Percentiles rank a stretch among this genome's conserved stretches.
Evolutionary conservation across 306 rosid genomes (phyloP).

Genomic region (Cicer bijugum): DNA sequence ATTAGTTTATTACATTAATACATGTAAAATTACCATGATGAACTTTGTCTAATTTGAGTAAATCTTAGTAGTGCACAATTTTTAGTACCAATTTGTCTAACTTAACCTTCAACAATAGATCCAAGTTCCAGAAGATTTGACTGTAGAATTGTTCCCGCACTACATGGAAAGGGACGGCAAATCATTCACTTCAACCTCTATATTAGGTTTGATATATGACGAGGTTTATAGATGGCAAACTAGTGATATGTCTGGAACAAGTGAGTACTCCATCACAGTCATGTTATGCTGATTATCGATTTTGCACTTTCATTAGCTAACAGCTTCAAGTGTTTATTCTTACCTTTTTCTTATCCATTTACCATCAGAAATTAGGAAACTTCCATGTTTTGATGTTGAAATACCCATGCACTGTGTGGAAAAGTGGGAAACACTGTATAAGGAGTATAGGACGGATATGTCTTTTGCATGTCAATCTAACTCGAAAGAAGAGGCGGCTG

Average conservation of each 20-base stretch:
- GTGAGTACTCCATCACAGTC: conserved; percentile 40
- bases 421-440: conserved; percentile 51
- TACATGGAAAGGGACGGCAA: conserved; percentile 56
- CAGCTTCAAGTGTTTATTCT: conserved; percentile 18
- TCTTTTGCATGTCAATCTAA: background rate
- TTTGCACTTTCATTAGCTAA: background rate
- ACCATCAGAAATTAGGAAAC: conserved; percentile 57
- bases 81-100: background rate
- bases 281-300: background rate
- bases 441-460: conserved; percentile 58
- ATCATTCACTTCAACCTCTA: conserved; percentile 60
- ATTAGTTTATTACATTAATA: background rate
- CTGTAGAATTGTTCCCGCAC: conserved; percentile 59
- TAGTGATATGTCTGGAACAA: conserved; percentile 43
- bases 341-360: conserved; percentile 31
- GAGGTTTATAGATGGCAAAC: conserved; percentile 50
- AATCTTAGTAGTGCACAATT: background rate
- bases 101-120: conserved; percentile 48
- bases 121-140: conserved; percentile 57
- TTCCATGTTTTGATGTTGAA: conserved; percentile 62
- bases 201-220: conserved; percentile 72
- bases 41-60: conserved; percentile 10
- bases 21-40: conserved; percentile 15
- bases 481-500: conserved; percentile 47
- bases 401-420: conserved; percentile 44